A percentile compares a stretch with the other conserved stretches of the same genome.
These are phyloP conservation scores for Hemileccinum impolitum DNA, from an alignment of 768 basidiomycete genomes.

Conservation along the genomic window DNA sequence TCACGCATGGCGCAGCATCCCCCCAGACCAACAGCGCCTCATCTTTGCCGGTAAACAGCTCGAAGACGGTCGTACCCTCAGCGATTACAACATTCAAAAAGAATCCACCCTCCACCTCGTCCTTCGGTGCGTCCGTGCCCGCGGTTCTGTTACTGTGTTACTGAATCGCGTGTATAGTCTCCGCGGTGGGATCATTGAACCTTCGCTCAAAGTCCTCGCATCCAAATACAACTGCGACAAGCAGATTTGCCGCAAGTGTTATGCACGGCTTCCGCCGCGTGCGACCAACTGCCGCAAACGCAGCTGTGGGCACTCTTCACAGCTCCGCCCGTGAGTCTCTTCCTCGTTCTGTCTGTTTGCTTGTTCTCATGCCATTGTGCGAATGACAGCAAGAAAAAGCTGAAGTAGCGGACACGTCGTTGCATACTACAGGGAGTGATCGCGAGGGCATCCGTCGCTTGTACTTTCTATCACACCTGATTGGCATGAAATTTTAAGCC, in stretches of 20 bases:
- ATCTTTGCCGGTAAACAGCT: conserved; percentile 92
- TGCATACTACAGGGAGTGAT: conserved; percentile 3
- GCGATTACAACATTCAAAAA: conserved; percentile 98
- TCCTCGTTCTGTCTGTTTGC: not conserved
- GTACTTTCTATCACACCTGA: conserved; percentile 18
- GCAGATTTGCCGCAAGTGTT: conserved; percentile 99
- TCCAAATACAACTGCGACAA: conserved; percentile 99
- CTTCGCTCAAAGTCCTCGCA: conserved; percentile 95
- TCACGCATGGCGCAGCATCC: conserved; percentile 11
- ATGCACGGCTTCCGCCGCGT: conserved; percentile 97
- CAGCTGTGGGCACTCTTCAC: conserved; percentile 84
- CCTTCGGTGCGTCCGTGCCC: conserved; percentile 62
- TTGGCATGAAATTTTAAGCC: no score
- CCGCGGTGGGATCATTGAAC: conserved; percentile 91
- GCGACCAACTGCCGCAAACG: conserved; percentile 99
- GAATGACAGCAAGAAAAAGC: conserved; percentile 81
- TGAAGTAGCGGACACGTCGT: conserved; percentile 62
- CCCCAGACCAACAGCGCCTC: conserved; percentile 26
- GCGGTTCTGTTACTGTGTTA: not conserved
- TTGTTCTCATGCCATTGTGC: not conserved
- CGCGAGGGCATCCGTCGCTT: no score
- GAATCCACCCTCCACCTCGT: conserved; percentile 98
- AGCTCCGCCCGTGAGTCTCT: conserved; percentile 82
- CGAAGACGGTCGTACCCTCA: conserved; percentile 94
- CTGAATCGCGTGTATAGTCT: conserved; percentile 8